Evolutionary conservation across 2,329 filamentous ascomycete species (phyloP).

Genomic region (Fusarium devonianum): DNA sequence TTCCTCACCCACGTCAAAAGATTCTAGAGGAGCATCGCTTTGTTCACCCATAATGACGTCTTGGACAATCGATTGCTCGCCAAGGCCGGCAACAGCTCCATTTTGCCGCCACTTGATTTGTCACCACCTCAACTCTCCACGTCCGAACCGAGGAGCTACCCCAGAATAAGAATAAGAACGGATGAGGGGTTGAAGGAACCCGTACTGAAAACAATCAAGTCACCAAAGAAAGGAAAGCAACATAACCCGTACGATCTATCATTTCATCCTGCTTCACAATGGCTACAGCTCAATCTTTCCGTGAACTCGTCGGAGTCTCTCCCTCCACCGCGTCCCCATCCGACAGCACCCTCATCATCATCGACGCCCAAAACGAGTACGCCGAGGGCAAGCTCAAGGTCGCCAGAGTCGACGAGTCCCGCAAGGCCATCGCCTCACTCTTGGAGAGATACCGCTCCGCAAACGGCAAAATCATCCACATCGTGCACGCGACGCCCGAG

Average conservation of each 20-base stretch:
- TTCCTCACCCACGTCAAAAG: not conserved
- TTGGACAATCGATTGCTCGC: not conserved
- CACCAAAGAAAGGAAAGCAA: no score
- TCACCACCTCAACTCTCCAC: not conserved
- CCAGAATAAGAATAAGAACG: not conserved
- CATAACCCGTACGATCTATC: no score
- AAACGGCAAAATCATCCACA: conserved; percentile 62
- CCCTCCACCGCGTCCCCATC: conserved; percentile 62
- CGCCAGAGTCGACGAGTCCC: conserved; percentile 59
- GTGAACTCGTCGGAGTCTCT: conserved; percentile 60
- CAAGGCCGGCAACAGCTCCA: not conserved
- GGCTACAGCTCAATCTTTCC: conserved; percentile 43
- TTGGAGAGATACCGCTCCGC: conserved; percentile 66
- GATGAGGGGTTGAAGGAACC: not conserved
- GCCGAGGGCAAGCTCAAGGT: conserved; percentile 64
- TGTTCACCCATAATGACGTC: not conserved
- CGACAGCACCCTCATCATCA: conserved; percentile 70
- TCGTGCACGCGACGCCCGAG: conserved; percentile 65
- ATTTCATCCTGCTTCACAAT: not conserved
- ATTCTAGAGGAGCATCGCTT: no score
- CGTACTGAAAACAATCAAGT: no score
- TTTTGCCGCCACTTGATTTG: not conserved
- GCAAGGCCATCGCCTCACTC: conserved; percentile 63
- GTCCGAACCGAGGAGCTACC: no score
- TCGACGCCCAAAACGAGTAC: conserved; percentile 77